A percentile compares a stretch with the other conserved stretches of the same genome.
These are phyloP conservation scores for Cladobotryum protrusum DNA, from an alignment of 2,329 filamentous ascomycete genomes.

Conservation along the genomic window DNA sequence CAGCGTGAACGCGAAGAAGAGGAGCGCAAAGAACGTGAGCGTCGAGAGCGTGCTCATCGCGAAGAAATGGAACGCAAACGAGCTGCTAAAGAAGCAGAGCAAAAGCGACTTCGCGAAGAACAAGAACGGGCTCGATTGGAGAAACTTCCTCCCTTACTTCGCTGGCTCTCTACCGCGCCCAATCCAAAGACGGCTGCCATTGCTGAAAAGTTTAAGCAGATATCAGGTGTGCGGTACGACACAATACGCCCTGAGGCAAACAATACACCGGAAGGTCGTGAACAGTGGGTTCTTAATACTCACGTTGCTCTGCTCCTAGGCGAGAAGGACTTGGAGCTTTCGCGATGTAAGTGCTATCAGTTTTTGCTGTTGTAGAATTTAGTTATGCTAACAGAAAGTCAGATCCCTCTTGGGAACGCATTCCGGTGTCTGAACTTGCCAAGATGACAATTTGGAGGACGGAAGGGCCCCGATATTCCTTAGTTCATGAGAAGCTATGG, in stretches of 20 bases:
- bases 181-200: slow-evolving; percentile 46
- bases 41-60: slow-evolving; percentile 35
- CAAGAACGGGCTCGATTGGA: slow-evolving; percentile 48
- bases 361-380: background rate
- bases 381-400: slow-evolving; percentile 6
- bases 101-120: slow-evolving; percentile 46
- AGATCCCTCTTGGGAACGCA: slow-evolving; percentile 56
- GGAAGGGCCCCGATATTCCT: slow-evolving; percentile 50
- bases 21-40: slow-evolving; percentile 45
- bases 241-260: slow-evolving; percentile 51
- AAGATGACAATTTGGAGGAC: slow-evolving; percentile 56
- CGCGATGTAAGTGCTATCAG: slow-evolving; percentile 48
- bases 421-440: slow-evolving; percentile 46
- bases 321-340: slow-evolving; percentile 56
- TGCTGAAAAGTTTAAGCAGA: slow-evolving; percentile 48
- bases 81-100: slow-evolving; percentile 46
- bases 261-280: slow-evolving; percentile 50
- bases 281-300: slow-evolving; percentile 61
- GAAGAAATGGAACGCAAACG: slow-evolving; percentile 44
- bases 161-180: slow-evolving; percentile 50
- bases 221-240: slow-evolving; percentile 58
- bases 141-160: slow-evolving; percentile 53
- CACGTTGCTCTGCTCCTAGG: slow-evolving; percentile 58
- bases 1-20: slow-evolving; percentile 47
- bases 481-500: slow-evolving; percentile 44